Percentiles rank a stretch among this genome's conserved stretches.
These are phyloP conservation scores for Zygosaccharomyces pseudorouxii DNA, from an alignment of 805 yeast genomes.

Conservation along the genomic window DNA sequence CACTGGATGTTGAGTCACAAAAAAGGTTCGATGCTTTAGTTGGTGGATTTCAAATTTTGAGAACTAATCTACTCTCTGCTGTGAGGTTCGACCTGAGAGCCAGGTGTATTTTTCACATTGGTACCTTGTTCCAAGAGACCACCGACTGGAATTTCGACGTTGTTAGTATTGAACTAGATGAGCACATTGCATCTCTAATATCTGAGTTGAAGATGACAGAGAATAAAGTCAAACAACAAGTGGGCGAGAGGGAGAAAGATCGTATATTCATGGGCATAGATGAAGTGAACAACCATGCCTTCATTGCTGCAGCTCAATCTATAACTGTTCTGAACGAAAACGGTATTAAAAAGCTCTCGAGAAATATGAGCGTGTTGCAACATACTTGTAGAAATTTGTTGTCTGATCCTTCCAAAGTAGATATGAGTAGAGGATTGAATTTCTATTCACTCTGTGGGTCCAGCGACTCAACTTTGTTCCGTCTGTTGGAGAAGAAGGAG, in stretches of 20 bases:
- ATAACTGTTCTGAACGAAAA: constrained; percentile 27
- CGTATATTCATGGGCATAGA: constrained; percentile 29
- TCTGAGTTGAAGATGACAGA: constrained; percentile 29
- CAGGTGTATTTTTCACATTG: constrained; percentile 28
- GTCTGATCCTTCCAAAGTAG: constrained; percentile 21
- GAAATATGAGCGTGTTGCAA: constrained; percentile 32
- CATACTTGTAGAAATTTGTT: constrained; percentile 28
- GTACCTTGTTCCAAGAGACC: constrained; percentile 24
- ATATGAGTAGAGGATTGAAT: constrained; percentile 22
- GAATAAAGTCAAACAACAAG: constrained; percentile 23
- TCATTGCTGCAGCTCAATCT: constrained; percentile 26
- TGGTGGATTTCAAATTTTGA: constrained; percentile 18
- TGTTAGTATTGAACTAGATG: constrained; percentile 31
- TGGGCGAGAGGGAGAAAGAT: constrained; percentile 19
- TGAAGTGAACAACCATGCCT: constrained; percentile 19
- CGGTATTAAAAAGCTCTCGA: constrained; percentile 31
- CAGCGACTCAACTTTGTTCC: constrained; percentile 21
- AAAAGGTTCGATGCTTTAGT: constrained; percentile 20
- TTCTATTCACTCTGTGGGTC: constrained; percentile 26
- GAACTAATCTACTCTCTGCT: constrained; percentile 20
- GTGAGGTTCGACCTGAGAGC: constrained; percentile 32
- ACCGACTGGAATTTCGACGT: constrained; percentile 31
- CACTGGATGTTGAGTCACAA: constrained; percentile 19
- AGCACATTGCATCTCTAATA: constrained; percentile 26
- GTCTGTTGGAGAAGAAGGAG: constrained; percentile 18